Base-by-base conservation (phyloP, 495 filamentous ascomycete genomes). In the Penicillium cosmopolitanum region DNA sequence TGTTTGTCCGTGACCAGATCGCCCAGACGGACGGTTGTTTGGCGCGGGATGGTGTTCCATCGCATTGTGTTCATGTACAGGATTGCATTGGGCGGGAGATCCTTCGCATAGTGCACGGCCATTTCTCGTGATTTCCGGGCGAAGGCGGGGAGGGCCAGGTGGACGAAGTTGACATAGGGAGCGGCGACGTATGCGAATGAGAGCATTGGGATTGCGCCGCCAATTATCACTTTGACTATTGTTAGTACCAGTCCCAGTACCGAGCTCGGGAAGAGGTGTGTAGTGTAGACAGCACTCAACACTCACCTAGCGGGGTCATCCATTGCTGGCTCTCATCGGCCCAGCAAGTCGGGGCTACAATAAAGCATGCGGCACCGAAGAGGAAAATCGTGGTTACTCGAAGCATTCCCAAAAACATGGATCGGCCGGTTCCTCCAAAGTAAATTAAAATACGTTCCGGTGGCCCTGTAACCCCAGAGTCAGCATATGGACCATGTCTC, bases 31-130 rank as follows among this genome's bases (percentile, higher is more conserved):
- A 79, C 77, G 5, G 69, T 65, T 1, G 74, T 77, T 18, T 67
- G 68, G 2, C 76, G 71, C 70, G 77, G 77, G 31, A 78, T 75
- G 0, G 76, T 72, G 3, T 76, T 78, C 47, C 88, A 76, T 23
- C 85, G 86, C 78, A 93, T 87, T 13, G 88, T 93, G 16, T 83
- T 88, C 42, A 96, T 73, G 31, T 88, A 85, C 2, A 96, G 65
- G 25, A 77, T 78, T 1, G 89, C 86, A 9, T 80, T 79, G 0
- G 85, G 79, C 3, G 91, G 87, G 0, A 91, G 74, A 25, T 79
- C 80, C 51, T 80, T 79, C 0, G 81, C 79, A 67, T 89, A 96
- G 23, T 84, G 82, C 31, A 85, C 60, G n/a, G 92, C 79, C 55
- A 81, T 74, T 12, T 89, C 86, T n/a, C 78, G 78, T 0, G 89